A percentile compares a stretch with the other conserved stretches of the same genome.
These are phyloP conservation scores for Calonectria honghensis DNA, from an alignment of 2,329 filamentous ascomycete species.

Conservation along the genomic window DNA sequence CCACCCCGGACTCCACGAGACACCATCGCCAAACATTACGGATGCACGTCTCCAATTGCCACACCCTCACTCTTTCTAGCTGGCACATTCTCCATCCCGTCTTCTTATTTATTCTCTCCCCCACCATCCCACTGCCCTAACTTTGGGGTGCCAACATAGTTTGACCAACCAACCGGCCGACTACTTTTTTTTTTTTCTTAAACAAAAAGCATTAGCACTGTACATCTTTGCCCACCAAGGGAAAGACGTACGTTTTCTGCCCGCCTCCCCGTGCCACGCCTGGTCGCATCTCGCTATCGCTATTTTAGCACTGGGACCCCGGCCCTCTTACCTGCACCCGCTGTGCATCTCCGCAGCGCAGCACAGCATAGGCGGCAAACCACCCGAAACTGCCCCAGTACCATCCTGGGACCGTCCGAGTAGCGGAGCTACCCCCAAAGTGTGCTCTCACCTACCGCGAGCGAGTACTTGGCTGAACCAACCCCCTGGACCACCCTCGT, in stretches of 20 bases:
- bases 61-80: neutral
- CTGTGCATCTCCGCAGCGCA: constrained; percentile 34
- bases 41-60: constrained; percentile 3
- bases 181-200: neutral
- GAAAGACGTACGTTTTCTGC: constrained; percentile 26
- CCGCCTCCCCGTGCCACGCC: constrained; percentile 3
- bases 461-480: constrained; percentile 24
- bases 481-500: constrained; percentile 34
- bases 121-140: neutral
- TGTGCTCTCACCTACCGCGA: constrained; percentile 24
- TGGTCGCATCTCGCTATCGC: constrained; percentile 20
- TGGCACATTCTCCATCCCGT: constrained; percentile 3
- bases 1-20: constrained; percentile 25
- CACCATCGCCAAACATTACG: constrained; percentile 31
- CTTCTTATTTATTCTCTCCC: constrained; percentile 8
- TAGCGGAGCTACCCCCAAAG: constrained; percentile 32
- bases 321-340: constrained; percentile 21
- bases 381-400: constrained; percentile 33
- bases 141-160: neutral
- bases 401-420: constrained; percentile 38
- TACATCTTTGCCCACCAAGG: constrained; percentile 19
- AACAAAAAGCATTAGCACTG: constrained; percentile 9
- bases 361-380: constrained; percentile 31
- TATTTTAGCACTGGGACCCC: constrained; percentile 8
- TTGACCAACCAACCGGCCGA: neutral